Evolutionary conservation across 441 rosid species (phyloP).

Genomic region (Erodium trifolium): DNA sequence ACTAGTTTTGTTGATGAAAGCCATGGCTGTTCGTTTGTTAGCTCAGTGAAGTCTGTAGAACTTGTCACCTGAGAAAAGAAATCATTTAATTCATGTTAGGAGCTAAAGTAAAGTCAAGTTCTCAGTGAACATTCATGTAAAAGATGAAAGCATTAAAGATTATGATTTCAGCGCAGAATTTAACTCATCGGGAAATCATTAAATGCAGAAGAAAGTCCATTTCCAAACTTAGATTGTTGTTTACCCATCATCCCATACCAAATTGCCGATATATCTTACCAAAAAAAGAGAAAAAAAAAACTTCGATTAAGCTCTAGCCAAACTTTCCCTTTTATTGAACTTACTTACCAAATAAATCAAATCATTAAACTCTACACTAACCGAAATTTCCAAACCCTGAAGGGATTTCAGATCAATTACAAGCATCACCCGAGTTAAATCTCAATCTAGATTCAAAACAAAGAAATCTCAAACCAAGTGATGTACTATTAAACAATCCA

Average conservation of each 20-base stretch:
- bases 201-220: neutral
- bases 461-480: neutral
- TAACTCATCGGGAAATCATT: neutral
- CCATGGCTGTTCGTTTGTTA: constrained; percentile 72
- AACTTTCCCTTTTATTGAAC: too few species aligned
- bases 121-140: neutral
- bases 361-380: too few species aligned
- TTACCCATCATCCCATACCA: too few species aligned
- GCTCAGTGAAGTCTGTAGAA: constrained; percentile 65
- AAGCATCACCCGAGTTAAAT: neutral
- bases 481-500: neutral
- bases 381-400: too few species aligned
- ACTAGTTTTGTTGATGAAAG: constrained; percentile 70
- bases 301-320: too few species aligned
- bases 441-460: neutral
- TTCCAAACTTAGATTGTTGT: neutral
- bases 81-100: neutral
- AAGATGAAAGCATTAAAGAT: neutral
- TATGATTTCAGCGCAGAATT: neutral
- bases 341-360: too few species aligned
- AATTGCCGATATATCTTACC: too few species aligned
- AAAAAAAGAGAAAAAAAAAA: too few species aligned
- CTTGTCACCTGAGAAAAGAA: constrained; percentile 50
- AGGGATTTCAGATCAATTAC: too few species aligned
- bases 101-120: neutral